Evolutionary conservation across 495 filamentous ascomycete genomes (phyloP).

Genomic region (Neurospora sp.): DNA sequence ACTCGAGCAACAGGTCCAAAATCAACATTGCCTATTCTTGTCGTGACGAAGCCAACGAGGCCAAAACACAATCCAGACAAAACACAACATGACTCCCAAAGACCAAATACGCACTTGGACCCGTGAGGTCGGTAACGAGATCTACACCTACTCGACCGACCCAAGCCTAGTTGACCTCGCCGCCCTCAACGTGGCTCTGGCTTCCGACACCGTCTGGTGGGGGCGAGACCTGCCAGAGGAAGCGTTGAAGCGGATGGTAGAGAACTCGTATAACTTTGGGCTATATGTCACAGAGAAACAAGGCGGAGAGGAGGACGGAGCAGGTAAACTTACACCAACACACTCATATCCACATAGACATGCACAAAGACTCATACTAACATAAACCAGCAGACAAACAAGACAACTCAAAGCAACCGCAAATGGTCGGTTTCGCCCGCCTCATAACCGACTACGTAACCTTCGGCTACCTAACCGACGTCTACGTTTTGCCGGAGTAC

Average conservation of each 20-base stretch:
- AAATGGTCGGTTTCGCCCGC: constrained; percentile 49
- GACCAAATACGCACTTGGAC: constrained; percentile 5
- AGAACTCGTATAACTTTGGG: constrained; percentile 46
- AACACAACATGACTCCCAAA: background rate
- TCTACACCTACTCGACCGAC: constrained; percentile 43
- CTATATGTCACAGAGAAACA: too few relatives aligned
- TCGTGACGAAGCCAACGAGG: background rate
- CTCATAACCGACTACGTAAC: constrained; percentile 56
- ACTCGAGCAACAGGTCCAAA: background rate
- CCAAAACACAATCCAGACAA: background rate
- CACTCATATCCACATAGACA: too few relatives aligned
- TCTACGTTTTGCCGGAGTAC: constrained; percentile 48
- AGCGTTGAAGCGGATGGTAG: constrained; percentile 32
- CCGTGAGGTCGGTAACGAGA: constrained; percentile 8
- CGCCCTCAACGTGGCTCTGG: constrained; percentile 41
- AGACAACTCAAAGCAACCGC: background rate
- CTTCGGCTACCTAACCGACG: constrained; percentile 60
- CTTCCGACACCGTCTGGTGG: constrained; percentile 47
- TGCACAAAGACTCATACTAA: background rate
- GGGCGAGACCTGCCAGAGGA: constrained; percentile 29
- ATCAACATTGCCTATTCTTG: background rate
- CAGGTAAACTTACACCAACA: too few relatives aligned
- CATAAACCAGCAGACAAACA: background rate
- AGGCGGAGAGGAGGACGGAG: too few relatives aligned
- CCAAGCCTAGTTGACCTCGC: constrained; percentile 34